Percentiles rank a stretch among this genome's conserved stretches.
Evolutionary conservation across 371 early-diverging fungal genomes (phyloP).

Genomic region (Syncephalastrum monosporum): DNA sequence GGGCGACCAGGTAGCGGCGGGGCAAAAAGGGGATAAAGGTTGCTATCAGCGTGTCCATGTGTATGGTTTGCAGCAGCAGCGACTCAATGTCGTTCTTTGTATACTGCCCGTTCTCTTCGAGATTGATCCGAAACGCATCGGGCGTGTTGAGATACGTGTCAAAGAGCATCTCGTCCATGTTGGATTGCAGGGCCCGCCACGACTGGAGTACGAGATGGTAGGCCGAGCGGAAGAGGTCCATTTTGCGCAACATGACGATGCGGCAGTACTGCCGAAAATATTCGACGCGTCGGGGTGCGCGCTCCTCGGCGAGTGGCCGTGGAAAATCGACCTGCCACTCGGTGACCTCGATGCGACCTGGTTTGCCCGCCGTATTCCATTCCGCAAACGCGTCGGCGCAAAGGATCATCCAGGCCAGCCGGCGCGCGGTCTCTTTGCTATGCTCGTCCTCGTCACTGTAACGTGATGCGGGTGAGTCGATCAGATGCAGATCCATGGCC

Average conservation of each 20-base stretch:
- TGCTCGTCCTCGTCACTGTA: slow-evolving; percentile 21
- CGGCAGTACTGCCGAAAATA: slow-evolving; percentile 37
- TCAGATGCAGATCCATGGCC: slow-evolving; percentile 36
- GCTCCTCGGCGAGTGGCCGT: slow-evolving; percentile 30
- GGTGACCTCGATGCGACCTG: slow-evolving; percentile 31
- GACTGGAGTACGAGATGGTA: slow-evolving; percentile 29
- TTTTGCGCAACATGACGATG: slow-evolving; percentile 35
- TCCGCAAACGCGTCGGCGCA: slow-evolving; percentile 46
- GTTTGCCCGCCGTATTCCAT: slow-evolving; percentile 30
- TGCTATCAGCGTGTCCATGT: slow-evolving; percentile 32
- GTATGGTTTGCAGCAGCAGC: slow-evolving; percentile 27
- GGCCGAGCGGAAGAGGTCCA: slow-evolving; percentile 36
- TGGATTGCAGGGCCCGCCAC: slow-evolving; percentile 20
- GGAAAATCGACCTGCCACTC: slow-evolving; percentile 49
- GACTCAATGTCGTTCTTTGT: slow-evolving; percentile 25
- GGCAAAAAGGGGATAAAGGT: slow-evolving; percentile 41
- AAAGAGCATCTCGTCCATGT: slow-evolving; percentile 30
- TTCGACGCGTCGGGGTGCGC: slow-evolving; percentile 14
- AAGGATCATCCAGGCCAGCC: slow-evolving; percentile 44
- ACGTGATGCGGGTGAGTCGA: slow-evolving; percentile 15
- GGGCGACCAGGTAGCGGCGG: slow-evolving; percentile 18
- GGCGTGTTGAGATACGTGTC: slow-evolving; percentile 32
- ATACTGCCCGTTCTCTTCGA: slow-evolving; percentile 13
- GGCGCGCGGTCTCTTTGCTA: slow-evolving; percentile 30
- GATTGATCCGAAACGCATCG: slow-evolving; percentile 22